Evolutionary conservation across 2,329 filamentous ascomycete genomes (phyloP).

Genomic region (Exserohilum turcica): DNA sequence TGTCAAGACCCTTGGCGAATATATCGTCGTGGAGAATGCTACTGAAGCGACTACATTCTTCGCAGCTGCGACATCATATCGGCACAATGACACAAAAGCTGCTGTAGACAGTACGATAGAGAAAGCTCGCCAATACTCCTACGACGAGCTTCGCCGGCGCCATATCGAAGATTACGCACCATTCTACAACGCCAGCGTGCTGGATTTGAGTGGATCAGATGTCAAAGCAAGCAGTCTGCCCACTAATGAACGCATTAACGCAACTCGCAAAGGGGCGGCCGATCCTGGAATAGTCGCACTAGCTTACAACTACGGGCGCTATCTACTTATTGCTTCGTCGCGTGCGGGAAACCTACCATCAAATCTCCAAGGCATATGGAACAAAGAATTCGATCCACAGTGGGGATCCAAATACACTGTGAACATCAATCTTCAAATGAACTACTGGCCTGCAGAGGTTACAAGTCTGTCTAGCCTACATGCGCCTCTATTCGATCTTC

Average conservation of each 20-base stretch:
- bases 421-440: conserved; percentile 61
- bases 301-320: conserved; percentile 49
- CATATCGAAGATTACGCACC: conserved; percentile 43
- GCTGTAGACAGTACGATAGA: conserved; percentile 33
- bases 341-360: conserved; percentile 45
- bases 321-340: conserved; percentile 48
- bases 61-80: conserved; percentile 51
- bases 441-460: conserved; percentile 53
- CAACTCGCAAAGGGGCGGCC: neutral
- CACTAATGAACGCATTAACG: conserved; percentile 6
- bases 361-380: conserved; percentile 56
- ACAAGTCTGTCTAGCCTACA: conserved; percentile 46
- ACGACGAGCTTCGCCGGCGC: conserved; percentile 29
- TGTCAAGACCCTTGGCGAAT: conserved; percentile 5
- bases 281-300: conserved; percentile 35
- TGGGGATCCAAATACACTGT: conserved; percentile 59
- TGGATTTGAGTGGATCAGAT: neutral
- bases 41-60: conserved; percentile 46
- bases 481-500: conserved; percentile 50
- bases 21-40: conserved; percentile 31
- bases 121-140: conserved; percentile 21
- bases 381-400: conserved; percentile 47
- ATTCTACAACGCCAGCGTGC: conserved; percentile 12
- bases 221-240: conserved; percentile 2
- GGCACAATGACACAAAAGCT: conserved; percentile 33